phyloP scores from a whole-genome alignment of 805 yeast genomes.

The Starmera caribaea region DNA sequence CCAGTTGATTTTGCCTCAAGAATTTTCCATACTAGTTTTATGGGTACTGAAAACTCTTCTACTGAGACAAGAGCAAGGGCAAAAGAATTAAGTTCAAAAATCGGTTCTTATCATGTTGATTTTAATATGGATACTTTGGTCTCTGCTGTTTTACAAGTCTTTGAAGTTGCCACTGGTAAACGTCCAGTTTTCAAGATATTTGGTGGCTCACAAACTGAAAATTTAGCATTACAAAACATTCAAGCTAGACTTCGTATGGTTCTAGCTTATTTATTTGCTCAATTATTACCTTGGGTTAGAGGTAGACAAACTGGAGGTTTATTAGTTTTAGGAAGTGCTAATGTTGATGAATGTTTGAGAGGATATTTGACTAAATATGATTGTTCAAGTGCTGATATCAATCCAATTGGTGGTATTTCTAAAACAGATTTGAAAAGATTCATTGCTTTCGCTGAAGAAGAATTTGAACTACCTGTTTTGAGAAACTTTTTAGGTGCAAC shows the following conservation, averaged over 20 bases:
- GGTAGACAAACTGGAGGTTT: constrained; percentile 60
- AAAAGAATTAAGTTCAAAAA: constrained; percentile 55
- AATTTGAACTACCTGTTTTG: constrained; percentile 70
- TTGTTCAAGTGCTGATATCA: constrained; percentile 93
- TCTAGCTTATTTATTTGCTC: constrained; percentile 85
- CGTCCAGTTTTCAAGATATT: constrained; percentile 82
- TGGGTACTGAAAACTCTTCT: constrained; percentile 96
- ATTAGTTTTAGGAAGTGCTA: constrained; percentile 89
- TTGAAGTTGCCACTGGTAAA: constrained; percentile 86
- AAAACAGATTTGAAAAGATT: constrained; percentile 86
- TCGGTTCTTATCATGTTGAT: constrained; percentile 88
- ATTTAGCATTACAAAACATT: constrained; percentile 89
- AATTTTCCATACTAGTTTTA: constrained; percentile 82
- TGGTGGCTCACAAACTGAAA: constrained; percentile 90
- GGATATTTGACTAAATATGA: constrained; percentile 97
- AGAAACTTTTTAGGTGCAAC: constrained; percentile 77
- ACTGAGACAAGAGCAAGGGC: constrained; percentile 79
- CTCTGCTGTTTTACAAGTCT: constrained; percentile 58
- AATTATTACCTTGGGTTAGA: constrained; percentile 90
- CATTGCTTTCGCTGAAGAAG: constrained; percentile 64
- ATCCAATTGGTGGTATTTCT: constrained; percentile 98
- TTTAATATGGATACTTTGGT: constrained; percentile 87
- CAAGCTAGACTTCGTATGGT: constrained; percentile 98
- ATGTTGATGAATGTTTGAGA: constrained; percentile 92
- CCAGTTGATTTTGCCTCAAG: constrained; percentile 69